phyloP scores from a whole-genome alignment of 1,284 basidiomycete species.

The Ganoderma sp. region DNA sequence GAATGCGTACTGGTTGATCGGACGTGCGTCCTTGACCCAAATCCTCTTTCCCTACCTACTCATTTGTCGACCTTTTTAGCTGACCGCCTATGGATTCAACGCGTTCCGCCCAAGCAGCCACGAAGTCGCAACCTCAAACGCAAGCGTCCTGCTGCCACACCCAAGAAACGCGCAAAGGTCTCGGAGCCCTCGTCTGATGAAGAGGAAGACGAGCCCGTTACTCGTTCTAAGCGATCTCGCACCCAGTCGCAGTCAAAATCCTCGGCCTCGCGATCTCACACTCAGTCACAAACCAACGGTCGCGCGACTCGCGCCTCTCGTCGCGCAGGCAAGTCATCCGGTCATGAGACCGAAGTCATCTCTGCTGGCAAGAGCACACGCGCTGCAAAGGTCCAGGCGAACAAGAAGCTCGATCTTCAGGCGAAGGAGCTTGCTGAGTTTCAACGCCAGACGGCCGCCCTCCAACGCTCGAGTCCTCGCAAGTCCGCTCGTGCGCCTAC shows the following conservation, averaged over 20 bases:
- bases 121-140: constrained; percentile 56
- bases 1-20: constrained; percentile 91
- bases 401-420: constrained; percentile 68
- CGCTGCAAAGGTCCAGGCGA: constrained; percentile 73
- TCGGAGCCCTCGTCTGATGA: constrained; percentile 20
- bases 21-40: constrained; percentile 53
- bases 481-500: constrained; percentile 20
- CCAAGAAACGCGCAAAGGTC: constrained; percentile 31
- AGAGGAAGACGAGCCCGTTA: constrained; percentile 32
- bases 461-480: constrained; percentile 27
- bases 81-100: constrained; percentile 89
- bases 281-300: constrained; percentile 21
- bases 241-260: constrained; percentile 17
- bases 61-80: constrained; percentile 43
- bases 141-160: constrained; percentile 46
- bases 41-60: background rate
- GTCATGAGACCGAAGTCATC: constrained; percentile 33
- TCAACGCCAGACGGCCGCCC: constrained; percentile 52
- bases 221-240: constrained; percentile 39
- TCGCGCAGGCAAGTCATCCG: constrained; percentile 38
- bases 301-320: constrained; percentile 31
- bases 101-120: constrained; percentile 60
- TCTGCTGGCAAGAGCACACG: constrained; percentile 51
- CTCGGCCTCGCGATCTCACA: background rate
- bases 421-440: constrained; percentile 70